A percentile compares a stretch with the other conserved stretches of the same genome.
phyloP scores from a whole-genome alignment of 2,329 filamentous ascomycete genomes.

The Arthrinium puccinioides region DNA sequence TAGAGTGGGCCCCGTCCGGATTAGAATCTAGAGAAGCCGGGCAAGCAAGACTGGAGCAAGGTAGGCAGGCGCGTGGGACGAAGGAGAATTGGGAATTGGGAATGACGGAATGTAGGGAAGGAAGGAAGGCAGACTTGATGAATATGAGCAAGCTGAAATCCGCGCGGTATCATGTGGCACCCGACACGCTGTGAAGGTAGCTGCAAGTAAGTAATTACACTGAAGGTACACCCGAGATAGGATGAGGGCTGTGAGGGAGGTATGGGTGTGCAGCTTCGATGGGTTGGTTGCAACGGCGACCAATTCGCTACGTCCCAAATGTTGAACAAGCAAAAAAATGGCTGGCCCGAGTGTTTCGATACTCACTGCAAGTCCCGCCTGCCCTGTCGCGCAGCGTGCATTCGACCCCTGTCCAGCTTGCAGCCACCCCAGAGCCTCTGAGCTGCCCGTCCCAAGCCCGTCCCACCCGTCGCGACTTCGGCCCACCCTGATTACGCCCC shows the following conservation, averaged over 20 bases:
- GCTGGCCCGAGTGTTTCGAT: constrained; percentile 5
- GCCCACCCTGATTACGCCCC: too few relatives aligned
- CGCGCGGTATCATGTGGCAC: neutral
- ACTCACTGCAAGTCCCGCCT: too few relatives aligned
- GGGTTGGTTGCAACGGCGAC: too few relatives aligned
- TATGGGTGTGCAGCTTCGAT: too few relatives aligned
- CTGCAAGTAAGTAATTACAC: neutral
- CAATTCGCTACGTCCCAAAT: constrained; percentile 8
- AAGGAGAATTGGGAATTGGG: neutral
- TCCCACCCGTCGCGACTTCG: too few relatives aligned
- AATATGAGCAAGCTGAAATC: constrained; percentile 2
- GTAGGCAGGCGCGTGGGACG: neutral
- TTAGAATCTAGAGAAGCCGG: neutral
- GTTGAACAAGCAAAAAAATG: constrained; percentile 10
- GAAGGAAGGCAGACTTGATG: neutral
- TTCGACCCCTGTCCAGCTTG: too few relatives aligned
- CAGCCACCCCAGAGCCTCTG: too few relatives aligned
- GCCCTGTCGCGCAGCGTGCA: too few relatives aligned
- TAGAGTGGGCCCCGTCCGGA: too few relatives aligned
- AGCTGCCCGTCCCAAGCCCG: too few relatives aligned
- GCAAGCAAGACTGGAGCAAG: constrained; percentile 1
- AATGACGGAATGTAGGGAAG: constrained; percentile 1
- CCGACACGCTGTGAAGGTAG: constrained; percentile 1
- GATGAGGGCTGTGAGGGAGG: too few relatives aligned
- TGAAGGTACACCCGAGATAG: too few relatives aligned